Percentiles rank a stretch among this genome's conserved stretches.
These are phyloP conservation scores for Botrytis fabae DNA, from an alignment of 2,329 filamentous ascomycete species.

Conservation along the genomic window DNA sequence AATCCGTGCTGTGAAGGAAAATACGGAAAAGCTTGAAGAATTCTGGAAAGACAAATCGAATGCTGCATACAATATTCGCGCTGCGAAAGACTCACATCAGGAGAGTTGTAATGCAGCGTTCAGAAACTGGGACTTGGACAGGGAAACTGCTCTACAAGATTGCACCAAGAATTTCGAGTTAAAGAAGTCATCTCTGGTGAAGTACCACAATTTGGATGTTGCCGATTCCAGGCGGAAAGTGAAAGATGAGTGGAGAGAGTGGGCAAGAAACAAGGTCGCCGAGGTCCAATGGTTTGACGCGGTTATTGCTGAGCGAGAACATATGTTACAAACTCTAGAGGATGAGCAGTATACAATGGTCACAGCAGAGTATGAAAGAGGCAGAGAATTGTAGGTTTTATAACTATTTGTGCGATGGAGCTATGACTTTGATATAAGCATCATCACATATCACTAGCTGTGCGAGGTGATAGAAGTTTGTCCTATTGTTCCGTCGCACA, in stretches of 20 bases:
- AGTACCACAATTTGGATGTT: background rate
- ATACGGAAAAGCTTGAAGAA: slow-evolving; percentile 43
- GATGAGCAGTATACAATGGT: background rate
- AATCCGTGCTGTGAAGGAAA: slow-evolving; percentile 47
- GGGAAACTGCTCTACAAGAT: background rate
- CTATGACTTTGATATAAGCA: background rate
- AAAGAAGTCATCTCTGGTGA: background rate
- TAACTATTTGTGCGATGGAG: background rate
- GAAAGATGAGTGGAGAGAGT: background rate
- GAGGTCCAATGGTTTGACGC: slow-evolving; percentile 6
- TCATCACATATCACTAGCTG: background rate
- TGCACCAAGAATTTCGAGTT: background rate
- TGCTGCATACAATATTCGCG: slow-evolving; percentile 46
- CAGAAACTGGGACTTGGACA: background rate
- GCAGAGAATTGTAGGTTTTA: background rate
- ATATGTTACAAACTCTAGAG: background rate
- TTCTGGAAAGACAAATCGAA: slow-evolving; percentile 45
- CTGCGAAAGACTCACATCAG: slow-evolving; percentile 38
- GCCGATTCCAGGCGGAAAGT: too few species aligned
- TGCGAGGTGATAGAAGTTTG: background rate
- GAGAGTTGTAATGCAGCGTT: background rate
- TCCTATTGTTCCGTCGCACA: slow-evolving; percentile 6
- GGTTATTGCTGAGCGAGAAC: background rate
- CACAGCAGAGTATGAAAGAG: background rate
- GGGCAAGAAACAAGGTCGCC: slow-evolving; percentile 9